These are phyloP conservation scores for Cryphonectria naterciae DNA, from an alignment of 2,329 filamentous ascomycete species.

Conservation along the genomic window DNA sequence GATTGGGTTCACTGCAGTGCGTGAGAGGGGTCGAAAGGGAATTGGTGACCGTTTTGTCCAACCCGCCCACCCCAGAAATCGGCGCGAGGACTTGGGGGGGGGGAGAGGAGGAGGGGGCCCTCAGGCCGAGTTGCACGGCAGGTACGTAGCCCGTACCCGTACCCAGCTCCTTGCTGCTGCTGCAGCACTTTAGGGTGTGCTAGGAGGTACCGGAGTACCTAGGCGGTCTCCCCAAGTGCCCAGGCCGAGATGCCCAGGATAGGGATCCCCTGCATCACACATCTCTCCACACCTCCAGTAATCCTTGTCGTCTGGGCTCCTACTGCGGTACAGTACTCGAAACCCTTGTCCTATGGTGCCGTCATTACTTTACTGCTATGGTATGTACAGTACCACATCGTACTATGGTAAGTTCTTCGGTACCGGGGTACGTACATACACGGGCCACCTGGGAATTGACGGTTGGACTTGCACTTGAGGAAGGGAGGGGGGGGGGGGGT, in stretches of 20 bases:
- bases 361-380: not conserved
- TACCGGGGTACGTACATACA: not conserved
- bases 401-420: not conserved
- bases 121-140: conserved; percentile 13
- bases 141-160: conserved; percentile 3
- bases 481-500: not conserved
- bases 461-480: not conserved
- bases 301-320: not conserved
- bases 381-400: not conserved
- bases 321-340: not conserved
- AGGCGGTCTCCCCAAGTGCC: not conserved
- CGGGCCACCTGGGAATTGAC: not conserved
- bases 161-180: not conserved
- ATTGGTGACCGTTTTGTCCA: conserved; percentile 17
- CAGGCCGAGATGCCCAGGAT: not conserved
- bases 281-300: not conserved
- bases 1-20: not conserved
- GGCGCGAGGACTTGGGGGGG: not conserved
- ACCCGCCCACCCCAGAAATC: conserved; percentile 9
- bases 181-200: conserved; percentile 1
- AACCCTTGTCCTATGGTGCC: not conserved
- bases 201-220: not conserved
- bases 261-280: not conserved
- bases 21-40: conserved; percentile 12
- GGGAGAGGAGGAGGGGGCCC: too few species aligned